phyloP scores from a whole-genome alignment of 2,329 filamentous ascomycete genomes.

The Fusarium sp. region DNA sequence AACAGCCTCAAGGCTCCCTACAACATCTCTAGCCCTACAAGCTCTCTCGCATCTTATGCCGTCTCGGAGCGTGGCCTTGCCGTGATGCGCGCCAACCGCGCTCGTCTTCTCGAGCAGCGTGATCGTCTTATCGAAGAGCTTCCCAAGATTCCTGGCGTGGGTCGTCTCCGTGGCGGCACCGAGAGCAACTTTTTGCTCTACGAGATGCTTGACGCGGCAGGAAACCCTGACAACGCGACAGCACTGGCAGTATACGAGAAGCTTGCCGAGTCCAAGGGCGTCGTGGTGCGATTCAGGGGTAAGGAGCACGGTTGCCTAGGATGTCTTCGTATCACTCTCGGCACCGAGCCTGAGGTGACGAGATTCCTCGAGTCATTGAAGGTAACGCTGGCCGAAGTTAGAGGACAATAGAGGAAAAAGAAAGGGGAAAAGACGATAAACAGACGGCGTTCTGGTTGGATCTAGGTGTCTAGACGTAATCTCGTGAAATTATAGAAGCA shows the following conservation, averaged over 20 bases:
- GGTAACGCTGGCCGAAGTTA: conserved; percentile 60
- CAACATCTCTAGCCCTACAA: conserved; percentile 91
- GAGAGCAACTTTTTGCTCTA: conserved; percentile 92
- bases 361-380: conserved; percentile 79
- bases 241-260: conserved; percentile 86
- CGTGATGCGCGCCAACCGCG: conserved; percentile 78
- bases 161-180: conserved; percentile 81
- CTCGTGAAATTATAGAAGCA: conserved; percentile 43
- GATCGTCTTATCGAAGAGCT: conserved; percentile 81
- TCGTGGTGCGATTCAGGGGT: conserved; percentile 93
- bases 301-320: conserved; percentile 92
- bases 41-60: conserved; percentile 80
- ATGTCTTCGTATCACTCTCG: conserved; percentile 91
- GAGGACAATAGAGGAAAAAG: conserved; percentile 34
- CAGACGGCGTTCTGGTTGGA: conserved; percentile 38
- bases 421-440: conserved; percentile 12
- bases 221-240: conserved; percentile 80
- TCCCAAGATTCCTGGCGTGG: conserved; percentile 81
- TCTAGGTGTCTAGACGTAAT: conserved; percentile 41
- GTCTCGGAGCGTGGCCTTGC: conserved; percentile 75
- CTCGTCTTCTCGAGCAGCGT: conserved; percentile 80
- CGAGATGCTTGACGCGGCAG: conserved; percentile 81
- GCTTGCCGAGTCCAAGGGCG: conserved; percentile 86
- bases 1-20: conserved; percentile 97
- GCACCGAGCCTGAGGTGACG: conserved; percentile 87